These are phyloP conservation scores for Pichia sp. DNA, from an alignment of 1,139 yeast species.

Conservation along the genomic window DNA sequence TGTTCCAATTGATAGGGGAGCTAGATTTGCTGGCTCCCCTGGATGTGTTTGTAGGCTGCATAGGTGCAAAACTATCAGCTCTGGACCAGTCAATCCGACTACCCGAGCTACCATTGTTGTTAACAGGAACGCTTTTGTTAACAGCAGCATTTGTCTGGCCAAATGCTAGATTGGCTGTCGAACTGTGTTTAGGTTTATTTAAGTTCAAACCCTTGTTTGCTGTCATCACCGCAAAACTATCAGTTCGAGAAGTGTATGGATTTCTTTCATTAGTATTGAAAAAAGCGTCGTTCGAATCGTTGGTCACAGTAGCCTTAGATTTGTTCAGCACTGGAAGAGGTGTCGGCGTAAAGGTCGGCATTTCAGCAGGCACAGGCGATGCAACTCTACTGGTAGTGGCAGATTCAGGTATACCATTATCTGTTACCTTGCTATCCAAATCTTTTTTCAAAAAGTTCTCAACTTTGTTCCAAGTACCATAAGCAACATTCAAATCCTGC, in stretches of 20 bases:
- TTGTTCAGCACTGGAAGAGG: background rate
- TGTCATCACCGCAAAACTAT: slow-evolving; percentile 5
- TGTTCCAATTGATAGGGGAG: background rate
- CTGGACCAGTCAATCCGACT: slow-evolving; percentile 16
- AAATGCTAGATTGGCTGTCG: slow-evolving; percentile 1
- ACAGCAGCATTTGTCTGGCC: slow-evolving; percentile 9
- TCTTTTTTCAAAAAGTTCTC: slow-evolving; percentile 21
- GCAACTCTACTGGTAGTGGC: background rate
- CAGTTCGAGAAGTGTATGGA: background rate
- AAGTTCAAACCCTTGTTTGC: background rate
- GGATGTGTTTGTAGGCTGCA: slow-evolving; percentile 13
- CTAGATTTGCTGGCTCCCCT: background rate
- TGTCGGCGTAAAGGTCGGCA: background rate
- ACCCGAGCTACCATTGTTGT: background rate
- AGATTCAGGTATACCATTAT: background rate
- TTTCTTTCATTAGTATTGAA: background rate
- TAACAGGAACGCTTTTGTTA: background rate
- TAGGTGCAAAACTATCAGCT: slow-evolving; percentile 6
- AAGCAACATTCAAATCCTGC: slow-evolving; percentile 17
- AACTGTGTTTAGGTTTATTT: background rate
- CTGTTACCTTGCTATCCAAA: slow-evolving; percentile 1
- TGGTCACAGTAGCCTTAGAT: background rate
- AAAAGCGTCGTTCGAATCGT: background rate
- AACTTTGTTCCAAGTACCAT: slow-evolving; percentile 14
- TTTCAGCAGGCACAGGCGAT: background rate